These are phyloP conservation scores for Ophioceras dolichostomum DNA, from an alignment of 2,329 filamentous ascomycete species.

Conservation along the genomic window DNA sequence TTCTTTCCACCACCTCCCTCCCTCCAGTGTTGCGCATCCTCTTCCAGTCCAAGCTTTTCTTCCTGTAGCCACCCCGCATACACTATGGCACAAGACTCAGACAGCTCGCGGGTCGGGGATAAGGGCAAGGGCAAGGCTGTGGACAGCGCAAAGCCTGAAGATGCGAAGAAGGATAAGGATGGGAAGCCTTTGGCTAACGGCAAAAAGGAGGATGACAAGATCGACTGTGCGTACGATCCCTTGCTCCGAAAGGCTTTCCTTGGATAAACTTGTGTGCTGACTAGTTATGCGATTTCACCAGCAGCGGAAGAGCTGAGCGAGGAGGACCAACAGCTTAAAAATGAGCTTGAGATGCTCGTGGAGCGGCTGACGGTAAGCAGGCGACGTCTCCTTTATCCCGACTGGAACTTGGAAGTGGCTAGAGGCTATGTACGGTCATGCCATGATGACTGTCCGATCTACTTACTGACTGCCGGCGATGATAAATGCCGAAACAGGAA, in stretches of 20 bases:
- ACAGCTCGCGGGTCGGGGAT: slow-evolving; percentile 65
- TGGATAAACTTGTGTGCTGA: no score
- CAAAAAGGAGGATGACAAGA: slow-evolving; percentile 64
- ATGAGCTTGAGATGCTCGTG: slow-evolving; percentile 93
- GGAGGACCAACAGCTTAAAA: slow-evolving; percentile 97
- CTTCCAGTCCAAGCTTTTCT: background rate
- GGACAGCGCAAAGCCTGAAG: slow-evolving; percentile 46
- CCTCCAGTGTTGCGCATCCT: no score
- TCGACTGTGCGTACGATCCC: slow-evolving; percentile 9
- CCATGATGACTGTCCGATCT: background rate
- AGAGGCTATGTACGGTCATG: background rate
- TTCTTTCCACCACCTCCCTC: no score
- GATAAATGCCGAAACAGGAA: slow-evolving; percentile 47
- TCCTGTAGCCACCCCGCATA: slow-evolving; percentile 6
- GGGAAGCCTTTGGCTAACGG: slow-evolving; percentile 59
- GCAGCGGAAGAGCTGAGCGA: slow-evolving; percentile 82
- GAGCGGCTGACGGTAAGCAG: slow-evolving; percentile 73
- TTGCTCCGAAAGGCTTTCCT: no score
- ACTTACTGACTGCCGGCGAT: slow-evolving; percentile 12
- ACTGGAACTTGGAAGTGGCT: background rate
- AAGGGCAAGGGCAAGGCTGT: slow-evolving; percentile 95
- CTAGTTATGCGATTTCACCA: slow-evolving; percentile 11
- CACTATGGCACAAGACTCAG: slow-evolving; percentile 84
- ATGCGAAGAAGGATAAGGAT: slow-evolving; percentile 52
- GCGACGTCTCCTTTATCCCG: background rate